Percentiles rank a stretch among this genome's conserved stretches.
phyloP scores from a whole-genome alignment of 148 eudicot genomes.

The Camellia sinensis region DNA sequence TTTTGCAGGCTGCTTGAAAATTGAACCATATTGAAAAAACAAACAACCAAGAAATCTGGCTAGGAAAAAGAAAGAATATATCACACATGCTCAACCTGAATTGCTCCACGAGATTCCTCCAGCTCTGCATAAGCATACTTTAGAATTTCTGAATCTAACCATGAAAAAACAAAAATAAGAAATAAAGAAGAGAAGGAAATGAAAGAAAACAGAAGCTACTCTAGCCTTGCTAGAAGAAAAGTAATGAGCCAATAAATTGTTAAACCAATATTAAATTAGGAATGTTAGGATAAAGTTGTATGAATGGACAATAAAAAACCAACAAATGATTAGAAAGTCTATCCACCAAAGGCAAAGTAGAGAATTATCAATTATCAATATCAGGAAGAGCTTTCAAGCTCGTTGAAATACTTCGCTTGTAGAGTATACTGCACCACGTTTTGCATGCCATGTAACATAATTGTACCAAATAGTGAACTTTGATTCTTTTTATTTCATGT shows the following conservation, averaged over 20 bases:
- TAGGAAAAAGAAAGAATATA: no score
- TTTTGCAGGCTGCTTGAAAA: no score
- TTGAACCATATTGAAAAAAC: no score
- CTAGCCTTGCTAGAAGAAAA: no score
- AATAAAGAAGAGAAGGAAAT: no score
- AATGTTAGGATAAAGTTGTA: no score
- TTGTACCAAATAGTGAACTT: conserved; percentile 95
- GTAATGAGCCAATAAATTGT: no score
- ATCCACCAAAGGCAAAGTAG: conserved; percentile 11
- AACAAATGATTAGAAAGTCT: background rate
- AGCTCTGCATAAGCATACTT: conserved; percentile 94
- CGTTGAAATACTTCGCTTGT: conserved; percentile 83
- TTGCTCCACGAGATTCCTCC: conserved; percentile 95
- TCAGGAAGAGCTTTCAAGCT: conserved; percentile 98
- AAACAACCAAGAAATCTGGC: no score
- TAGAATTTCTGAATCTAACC: background rate
- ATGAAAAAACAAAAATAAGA: no score
- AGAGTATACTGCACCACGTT: conserved; percentile 81
- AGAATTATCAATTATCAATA: conserved; percentile 19
- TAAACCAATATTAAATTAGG: no score
- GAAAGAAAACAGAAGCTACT: no score
- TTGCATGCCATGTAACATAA: conserved; percentile 94
- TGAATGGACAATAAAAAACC: background rate
- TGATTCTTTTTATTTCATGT: conserved; percentile 10
- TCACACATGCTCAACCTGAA: conserved; percentile 46